Evolutionary conservation across 2,329 filamentous ascomycete species (phyloP), one percentile per base, ranked within the genome.

Genomic region (Colletotrichum trifolii): DNA sequence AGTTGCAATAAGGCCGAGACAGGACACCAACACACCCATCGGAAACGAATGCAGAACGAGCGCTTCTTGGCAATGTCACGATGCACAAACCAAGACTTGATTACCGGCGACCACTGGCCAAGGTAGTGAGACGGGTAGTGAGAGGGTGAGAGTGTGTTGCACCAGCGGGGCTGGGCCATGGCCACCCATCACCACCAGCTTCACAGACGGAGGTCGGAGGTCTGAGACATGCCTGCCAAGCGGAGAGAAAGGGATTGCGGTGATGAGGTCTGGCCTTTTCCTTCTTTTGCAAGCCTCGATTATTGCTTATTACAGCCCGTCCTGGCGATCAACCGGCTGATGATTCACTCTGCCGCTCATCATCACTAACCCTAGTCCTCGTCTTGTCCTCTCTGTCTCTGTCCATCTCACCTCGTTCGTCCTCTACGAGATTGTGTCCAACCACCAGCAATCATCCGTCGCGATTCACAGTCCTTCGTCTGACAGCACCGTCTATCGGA

Each of bases 201-300:
- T 60, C 43, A 54, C 43, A 39, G 39, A 49, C 56, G 25, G 25
- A 60, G 38, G 56, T 54, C 56, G 25, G 25, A 60, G 38, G 56
- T 54, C 43, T 54, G 45, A 64, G 56, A 60, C 49, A 64, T 54
- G 56, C 38, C 56, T 64, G 55, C 56, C 49, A 54, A 54, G 61
- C 56, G 56, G 40, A 47, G 46, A 52, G 46, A 12, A 13, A 17
- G 42, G 25, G 39, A 39, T 34, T 43, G 12, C 11, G 40, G 36
- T 42, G 62, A 47, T 39, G 34, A 40, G 34, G 57, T 42, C 49
- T 49, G 38, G 34, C 10, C n/a, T 2, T 50, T 8, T 25, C 35
- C 38, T 43, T 34, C 11, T 35, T 12, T 46, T 15, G 43, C 50
- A 47, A 47, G 25, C 25, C 25, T 25, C 25, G 6, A 47, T 25